Evolutionary conservation across 169 alveolate species (phyloP).

Genomic region (Theileria parva): DNA sequence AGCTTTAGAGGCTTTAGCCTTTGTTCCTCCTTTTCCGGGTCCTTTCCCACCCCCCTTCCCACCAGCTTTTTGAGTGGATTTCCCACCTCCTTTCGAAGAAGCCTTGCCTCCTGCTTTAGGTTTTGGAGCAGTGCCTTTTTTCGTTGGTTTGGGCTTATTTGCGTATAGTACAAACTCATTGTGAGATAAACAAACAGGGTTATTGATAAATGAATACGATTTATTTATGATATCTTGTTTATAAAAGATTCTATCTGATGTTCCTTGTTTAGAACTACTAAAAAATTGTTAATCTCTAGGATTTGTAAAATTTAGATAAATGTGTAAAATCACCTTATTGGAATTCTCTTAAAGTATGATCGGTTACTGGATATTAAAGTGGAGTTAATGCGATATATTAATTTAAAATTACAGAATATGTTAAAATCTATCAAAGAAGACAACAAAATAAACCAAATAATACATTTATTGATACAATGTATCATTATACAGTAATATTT

Average conservation of each 20-base stretch:
- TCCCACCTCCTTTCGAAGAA: background rate
- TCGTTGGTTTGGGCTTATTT: background rate
- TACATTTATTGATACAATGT: conserved; percentile 2
- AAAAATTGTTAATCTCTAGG: background rate
- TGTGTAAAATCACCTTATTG: background rate
- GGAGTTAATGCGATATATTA: background rate
- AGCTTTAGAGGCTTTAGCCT: conserved; percentile 3
- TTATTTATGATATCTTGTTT: background rate
- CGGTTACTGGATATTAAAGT: background rate
- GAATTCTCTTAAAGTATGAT: background rate
- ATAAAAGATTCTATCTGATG: background rate
- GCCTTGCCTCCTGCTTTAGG: background rate
- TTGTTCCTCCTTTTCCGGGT: background rate
- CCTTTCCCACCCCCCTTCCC: background rate
- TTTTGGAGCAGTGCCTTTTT: background rate
- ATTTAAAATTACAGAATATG: background rate
- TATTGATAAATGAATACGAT: background rate
- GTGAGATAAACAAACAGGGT: background rate
- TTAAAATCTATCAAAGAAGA: background rate
- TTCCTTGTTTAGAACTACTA: background rate
- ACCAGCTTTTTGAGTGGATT: background rate
- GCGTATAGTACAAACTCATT: background rate
- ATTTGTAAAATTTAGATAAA: background rate
- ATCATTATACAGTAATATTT: background rate
- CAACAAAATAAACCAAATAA: background rate